Base-by-base conservation (phyloP, 352 stramenopile species). In the Sclerospora graminicola region DNA sequence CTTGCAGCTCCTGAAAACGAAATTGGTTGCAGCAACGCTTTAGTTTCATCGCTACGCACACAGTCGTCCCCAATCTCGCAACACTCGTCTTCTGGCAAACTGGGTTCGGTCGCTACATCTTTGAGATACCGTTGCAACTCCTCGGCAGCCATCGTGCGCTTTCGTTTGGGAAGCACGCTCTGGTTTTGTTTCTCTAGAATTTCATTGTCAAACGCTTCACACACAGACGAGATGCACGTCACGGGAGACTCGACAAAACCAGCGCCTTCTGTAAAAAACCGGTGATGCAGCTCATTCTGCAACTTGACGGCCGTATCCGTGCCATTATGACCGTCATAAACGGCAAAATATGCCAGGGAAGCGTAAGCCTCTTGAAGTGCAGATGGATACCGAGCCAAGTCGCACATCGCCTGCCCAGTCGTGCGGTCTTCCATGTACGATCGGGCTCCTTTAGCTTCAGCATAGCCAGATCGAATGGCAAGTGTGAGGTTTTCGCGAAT, bases 261-360 rank as follows among this genome's bases (percentile, higher is more conserved):
- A 21, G 37, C 46, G 0, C 68, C 69, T 39, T 85, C 67, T 41
- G 54, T 32, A 36, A 90, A 72, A 31, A 91, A 71, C 4, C 72
- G 66, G 28, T 87, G 75, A 21, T 95, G 84, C 28, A 96, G 52
- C 34, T 87, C 65, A 4, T 80, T 66, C 39, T 90, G 78, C 40
- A 95, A 38, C 16, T 79, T 72, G 38, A 79, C 58, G 33, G 81
- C 69, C n/a, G 80, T 90, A 16, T 81, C 70, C 3, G 79, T 68
- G 32, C 85, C 85, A 43, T 89, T 90, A 57, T 95, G 84, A 23
- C 85, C 85, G 32, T 96, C 85, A 40, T 89, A 95, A 0, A 96
- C 78, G 0, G 54, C 83, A 55, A 90, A 95, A 41, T 75, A 95
- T 11, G 61, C 82, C 11, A 89, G 24, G 10, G 75, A 84, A 14